Conservation (phyloP, 2,329 filamentous ascomycete species). For the Intubia oerlemansii region DNA sequence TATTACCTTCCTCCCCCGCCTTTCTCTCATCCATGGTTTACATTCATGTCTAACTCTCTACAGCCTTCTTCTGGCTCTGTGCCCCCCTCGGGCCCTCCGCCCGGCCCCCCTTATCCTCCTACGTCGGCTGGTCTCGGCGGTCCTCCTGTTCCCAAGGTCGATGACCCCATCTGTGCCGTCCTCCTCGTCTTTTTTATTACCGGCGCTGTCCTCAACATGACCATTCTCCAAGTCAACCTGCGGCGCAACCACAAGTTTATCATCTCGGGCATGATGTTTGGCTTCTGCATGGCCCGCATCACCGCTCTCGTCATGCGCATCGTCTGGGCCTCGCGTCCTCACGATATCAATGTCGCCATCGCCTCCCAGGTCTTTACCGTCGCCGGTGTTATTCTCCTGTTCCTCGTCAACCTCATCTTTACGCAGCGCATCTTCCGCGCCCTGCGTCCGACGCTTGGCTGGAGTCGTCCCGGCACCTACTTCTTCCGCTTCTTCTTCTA, state of each 20-base stretch:
- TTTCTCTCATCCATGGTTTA: too few relatives aligned
- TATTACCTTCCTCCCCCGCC: too few relatives aligned
- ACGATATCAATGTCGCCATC: conserved; percentile 22
- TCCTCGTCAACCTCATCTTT: conserved; percentile 60
- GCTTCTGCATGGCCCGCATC: conserved; percentile 33
- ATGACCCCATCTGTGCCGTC: conserved; percentile 42
- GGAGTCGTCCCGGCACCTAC: conserved; percentile 31
- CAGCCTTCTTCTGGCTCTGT: too few relatives aligned
- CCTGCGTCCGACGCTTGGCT: conserved; percentile 48
- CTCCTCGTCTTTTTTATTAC: conserved; percentile 36
- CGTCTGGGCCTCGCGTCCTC: conserved; percentile 25
- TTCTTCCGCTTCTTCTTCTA: conserved; percentile 35
- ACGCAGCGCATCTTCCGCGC: conserved; percentile 55
- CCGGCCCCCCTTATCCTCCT: conserved; percentile 19
- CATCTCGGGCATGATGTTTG: conserved; percentile 34
- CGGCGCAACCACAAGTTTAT: conserved; percentile 33
- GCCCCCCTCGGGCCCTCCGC: background rate
- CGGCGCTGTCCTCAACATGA: conserved; percentile 34
- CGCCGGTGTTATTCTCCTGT: conserved; percentile 54
- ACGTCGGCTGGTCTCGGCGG: conserved; percentile 31
- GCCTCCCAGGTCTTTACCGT: conserved; percentile 50
- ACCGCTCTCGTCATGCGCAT: conserved; percentile 29
- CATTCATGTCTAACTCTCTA: too few relatives aligned
- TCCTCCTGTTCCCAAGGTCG: conserved; percentile 26
- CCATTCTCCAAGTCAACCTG: conserved; percentile 30